Conservation (phyloP, 106 monocot genomes). For the Vanilla planifolia region DNA sequence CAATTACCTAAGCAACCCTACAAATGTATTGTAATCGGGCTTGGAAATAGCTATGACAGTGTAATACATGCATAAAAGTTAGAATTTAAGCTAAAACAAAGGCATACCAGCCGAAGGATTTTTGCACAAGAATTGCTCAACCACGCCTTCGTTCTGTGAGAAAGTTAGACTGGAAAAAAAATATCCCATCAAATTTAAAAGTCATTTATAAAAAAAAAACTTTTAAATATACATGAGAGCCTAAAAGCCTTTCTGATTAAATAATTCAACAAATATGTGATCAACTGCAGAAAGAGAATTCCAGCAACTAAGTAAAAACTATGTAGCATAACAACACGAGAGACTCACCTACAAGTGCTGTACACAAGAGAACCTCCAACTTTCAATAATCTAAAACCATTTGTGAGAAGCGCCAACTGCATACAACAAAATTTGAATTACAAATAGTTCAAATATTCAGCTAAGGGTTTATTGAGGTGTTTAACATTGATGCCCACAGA, state of each 20-base stretch:
- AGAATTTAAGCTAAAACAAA: no score
- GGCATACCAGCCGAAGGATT: conserved; percentile 80
- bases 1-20: no score
- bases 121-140: conserved; percentile 60
- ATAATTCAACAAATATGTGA: no score
- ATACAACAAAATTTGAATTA: conserved; percentile 6
- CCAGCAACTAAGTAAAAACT: no score
- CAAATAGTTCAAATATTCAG: conserved; percentile 2
- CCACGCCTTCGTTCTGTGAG: conserved; percentile 85
- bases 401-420: conserved; percentile 77
- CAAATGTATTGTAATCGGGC: no score
- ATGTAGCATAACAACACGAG: neutral
- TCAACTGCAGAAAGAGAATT: neutral
- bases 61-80: no score
- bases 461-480: neutral
- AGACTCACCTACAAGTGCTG: conserved; percentile 85
- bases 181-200: neutral
- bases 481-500: neutral
- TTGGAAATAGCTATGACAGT: no score
- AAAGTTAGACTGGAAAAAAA: conserved; percentile 64
- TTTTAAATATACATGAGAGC: no score
- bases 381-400: conserved; percentile 89
- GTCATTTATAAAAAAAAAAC: conserved; percentile 6
- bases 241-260: no score
- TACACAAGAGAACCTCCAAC: conserved; percentile 81